Evolutionary conservation across 148 eudicot genomes (phyloP).

Genomic region (Rhododendron kiyosumense): DNA sequence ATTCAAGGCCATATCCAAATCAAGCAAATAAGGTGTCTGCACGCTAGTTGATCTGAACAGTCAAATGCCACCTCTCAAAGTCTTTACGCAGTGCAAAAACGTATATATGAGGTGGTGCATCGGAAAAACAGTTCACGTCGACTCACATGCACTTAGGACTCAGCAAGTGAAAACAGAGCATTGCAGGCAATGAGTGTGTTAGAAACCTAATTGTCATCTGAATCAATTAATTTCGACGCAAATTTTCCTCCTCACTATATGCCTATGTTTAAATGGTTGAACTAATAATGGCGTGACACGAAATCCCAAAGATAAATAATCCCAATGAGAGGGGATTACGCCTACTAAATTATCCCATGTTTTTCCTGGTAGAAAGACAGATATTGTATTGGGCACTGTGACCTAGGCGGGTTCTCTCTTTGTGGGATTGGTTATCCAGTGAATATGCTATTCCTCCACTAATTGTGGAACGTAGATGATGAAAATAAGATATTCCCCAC

Average conservation of each 20-base stretch:
- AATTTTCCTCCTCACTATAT: background rate
- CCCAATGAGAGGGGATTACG: background rate
- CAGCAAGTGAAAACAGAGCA: background rate
- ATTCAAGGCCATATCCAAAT: background rate
- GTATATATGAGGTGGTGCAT: background rate
- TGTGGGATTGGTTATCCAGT: background rate
- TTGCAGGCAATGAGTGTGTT: background rate
- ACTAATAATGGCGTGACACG: background rate
- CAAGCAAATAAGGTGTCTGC: constrained; percentile 3
- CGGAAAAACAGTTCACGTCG: background rate
- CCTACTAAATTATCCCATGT: background rate
- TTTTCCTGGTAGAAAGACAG: background rate
- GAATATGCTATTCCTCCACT: background rate
- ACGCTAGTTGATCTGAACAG: background rate
- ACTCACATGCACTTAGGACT: background rate
- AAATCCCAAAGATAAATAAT: background rate
- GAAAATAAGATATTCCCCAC: background rate
- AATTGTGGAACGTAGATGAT: background rate
- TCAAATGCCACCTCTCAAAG: constrained; percentile 1
- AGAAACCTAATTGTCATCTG: background rate
- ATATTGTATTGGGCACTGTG: background rate
- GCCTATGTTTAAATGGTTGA: background rate
- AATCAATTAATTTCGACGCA: background rate
- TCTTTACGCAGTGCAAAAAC: background rate
- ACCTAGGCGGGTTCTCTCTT: background rate